Conservation (phyloP, 31 red algal genomes). For the Asparagopsis taxiformis region DNA sequence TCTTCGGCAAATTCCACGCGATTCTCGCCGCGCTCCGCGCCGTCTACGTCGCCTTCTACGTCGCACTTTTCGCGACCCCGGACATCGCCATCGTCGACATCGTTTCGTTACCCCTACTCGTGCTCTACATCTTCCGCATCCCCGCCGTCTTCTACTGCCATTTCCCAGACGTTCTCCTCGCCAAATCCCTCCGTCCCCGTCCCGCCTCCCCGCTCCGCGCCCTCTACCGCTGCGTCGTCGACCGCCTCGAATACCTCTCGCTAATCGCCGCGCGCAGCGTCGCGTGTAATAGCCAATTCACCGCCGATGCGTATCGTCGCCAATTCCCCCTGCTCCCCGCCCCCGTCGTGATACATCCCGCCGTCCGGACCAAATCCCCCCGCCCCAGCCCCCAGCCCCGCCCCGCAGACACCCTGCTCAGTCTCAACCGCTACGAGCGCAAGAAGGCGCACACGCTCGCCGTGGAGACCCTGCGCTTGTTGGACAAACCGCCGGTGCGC, state of each 20-base stretch:
- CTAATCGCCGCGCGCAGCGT: conserved; percentile 50
- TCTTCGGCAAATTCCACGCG: conserved; percentile 61
- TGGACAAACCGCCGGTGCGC: not conserved
- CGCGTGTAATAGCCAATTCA: conserved; percentile 79
- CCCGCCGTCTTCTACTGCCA: conserved; percentile 92
- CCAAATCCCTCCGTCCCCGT: conserved; percentile 32
- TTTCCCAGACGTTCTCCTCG: conserved; percentile 89
- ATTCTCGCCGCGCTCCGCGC: conserved; percentile 57
- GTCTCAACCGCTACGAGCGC: conserved; percentile 87
- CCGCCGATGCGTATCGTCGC: conserved; percentile 32
- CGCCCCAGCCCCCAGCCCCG: not conserved
- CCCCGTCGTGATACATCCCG: conserved; percentile 78
- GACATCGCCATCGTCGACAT: conserved; percentile 81
- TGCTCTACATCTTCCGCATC: conserved; percentile 50
- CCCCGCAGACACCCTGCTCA: conserved; percentile 39
- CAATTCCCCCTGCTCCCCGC: conserved; percentile 32
- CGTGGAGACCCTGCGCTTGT: conserved; percentile 51
- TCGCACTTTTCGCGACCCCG: conserved; percentile 14
- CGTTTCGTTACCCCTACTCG: conserved; percentile 75
- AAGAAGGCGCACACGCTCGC: conserved; percentile 88
- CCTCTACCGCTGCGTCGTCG: conserved; percentile 65
- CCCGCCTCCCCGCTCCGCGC: conserved; percentile 13
- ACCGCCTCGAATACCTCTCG: conserved; percentile 53
- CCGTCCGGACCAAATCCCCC: conserved; percentile 8
- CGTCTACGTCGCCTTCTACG: conserved; percentile 51